phyloP scores from a whole-genome alignment of 2,329 filamentous ascomycete genomes.

The Penicillium occitanis region DNA sequence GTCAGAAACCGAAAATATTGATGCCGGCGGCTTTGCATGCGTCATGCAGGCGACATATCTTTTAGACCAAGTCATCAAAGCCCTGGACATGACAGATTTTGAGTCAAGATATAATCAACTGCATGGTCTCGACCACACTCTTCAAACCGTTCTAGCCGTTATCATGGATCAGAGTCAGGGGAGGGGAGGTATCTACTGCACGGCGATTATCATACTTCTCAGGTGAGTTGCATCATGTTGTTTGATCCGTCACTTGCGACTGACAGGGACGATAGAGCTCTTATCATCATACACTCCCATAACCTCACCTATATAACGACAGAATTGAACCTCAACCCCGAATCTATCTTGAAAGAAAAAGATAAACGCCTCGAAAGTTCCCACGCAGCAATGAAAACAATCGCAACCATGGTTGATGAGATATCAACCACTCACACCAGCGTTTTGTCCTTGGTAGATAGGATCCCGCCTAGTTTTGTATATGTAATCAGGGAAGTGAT shows the following conservation, averaged over 20 bases:
- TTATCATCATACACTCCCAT: constrained; percentile 25
- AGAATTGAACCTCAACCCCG: neutral
- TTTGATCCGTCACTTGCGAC: neutral
- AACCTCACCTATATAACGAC: constrained; percentile 20
- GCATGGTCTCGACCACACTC: constrained; percentile 20
- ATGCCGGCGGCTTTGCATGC: constrained; percentile 25
- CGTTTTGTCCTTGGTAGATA: neutral
- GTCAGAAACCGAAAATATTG: neutral
- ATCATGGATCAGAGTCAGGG: constrained; percentile 17
- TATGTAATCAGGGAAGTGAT: neutral
- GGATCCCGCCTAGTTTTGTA: constrained; percentile 5
- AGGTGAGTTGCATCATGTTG: constrained; percentile 19
- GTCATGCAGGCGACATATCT: constrained; percentile 28
- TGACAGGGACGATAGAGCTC: constrained; percentile 18
- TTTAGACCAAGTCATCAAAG: constrained; percentile 26
- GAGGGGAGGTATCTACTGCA: constrained; percentile 23
- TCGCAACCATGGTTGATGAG: constrained; percentile 27
- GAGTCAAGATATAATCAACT: constrained; percentile 22
- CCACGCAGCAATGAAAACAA: constrained; percentile 25
- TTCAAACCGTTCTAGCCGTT: constrained; percentile 20
- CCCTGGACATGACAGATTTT: constrained; percentile 17
- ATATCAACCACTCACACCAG: constrained; percentile 18
- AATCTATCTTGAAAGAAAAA: neutral
- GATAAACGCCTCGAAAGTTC: constrained; percentile 19
- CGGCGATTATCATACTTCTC: constrained; percentile 23